Evolutionary conservation across 2,329 filamentous ascomycete species (phyloP).

Genomic region (Fusarium heterosporum): DNA sequence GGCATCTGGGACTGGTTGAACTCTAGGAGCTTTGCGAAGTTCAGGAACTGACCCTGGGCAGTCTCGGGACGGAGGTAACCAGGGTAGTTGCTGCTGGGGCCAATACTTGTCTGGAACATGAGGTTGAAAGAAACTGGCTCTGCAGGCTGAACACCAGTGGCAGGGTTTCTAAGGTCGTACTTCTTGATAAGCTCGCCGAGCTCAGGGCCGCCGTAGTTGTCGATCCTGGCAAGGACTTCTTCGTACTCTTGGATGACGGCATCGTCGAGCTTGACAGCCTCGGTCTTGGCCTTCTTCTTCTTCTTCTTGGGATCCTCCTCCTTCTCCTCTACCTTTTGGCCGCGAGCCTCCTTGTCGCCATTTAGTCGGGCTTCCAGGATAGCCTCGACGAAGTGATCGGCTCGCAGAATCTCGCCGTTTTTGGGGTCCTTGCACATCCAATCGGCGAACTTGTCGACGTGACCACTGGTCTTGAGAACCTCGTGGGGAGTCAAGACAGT

Average conservation of each 20-base stretch:
- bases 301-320: conserved; percentile 78
- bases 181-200: conserved; percentile 90
- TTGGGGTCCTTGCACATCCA: conserved; percentile 99
- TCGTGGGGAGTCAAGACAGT: conserved; percentile 93
- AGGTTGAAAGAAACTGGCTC: conserved; percentile 95
- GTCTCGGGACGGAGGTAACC: conserved; percentile 94
- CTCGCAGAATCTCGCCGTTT: conserved; percentile 94
- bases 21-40: conserved; percentile 95
- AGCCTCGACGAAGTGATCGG: conserved; percentile 96
- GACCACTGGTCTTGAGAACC: conserved; percentile 93
- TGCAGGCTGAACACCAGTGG: conserved; percentile 79
- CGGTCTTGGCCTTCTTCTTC: conserved; percentile 89
- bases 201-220: conserved; percentile 91
- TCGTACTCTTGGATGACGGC: conserved; percentile 89
- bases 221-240: conserved; percentile 89
- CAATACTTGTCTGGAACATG: conserved; percentile 98
- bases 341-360: conserved; percentile 92
- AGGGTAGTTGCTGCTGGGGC: conserved; percentile 86
- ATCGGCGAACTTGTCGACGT: conserved; percentile 98
- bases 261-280: conserved; percentile 88
- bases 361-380: conserved; percentile 88
- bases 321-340: conserved; percentile 81
- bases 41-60: conserved; percentile 97
- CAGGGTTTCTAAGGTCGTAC: conserved; percentile 90
- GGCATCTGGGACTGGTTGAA: conserved; percentile 97